A percentile compares a stretch with the other conserved stretches of the same genome.
phyloP scores from a whole-genome alignment of 257 asterid species.

The Solanum dulcamara region DNA sequence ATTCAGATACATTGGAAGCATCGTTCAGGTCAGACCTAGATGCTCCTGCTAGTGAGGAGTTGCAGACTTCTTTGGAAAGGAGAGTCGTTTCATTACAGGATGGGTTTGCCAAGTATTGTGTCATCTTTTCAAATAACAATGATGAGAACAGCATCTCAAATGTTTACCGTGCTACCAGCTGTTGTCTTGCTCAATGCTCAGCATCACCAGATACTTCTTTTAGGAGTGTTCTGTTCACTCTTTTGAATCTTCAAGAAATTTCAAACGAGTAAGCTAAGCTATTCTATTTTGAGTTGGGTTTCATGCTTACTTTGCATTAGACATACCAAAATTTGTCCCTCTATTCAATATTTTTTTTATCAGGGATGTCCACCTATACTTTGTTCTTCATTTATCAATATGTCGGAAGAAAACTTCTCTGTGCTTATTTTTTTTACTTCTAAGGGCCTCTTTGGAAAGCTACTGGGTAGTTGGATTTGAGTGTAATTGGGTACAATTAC shows the following conservation, averaged over 20 bases:
- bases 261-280: conserved; percentile 47
- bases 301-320: neutral
- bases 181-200: conserved; percentile 32
- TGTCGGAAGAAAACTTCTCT: too few species aligned
- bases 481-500: too few species aligned
- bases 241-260: conserved; percentile 44
- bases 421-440: too few species aligned
- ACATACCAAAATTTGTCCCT: too few species aligned
- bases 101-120: conserved; percentile 22
- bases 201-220: conserved; percentile 31
- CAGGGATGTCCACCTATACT: too few species aligned
- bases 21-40: conserved; percentile 11
- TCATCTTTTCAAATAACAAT: conserved; percentile 32
- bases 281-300: neutral
- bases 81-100: neutral
- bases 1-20: conserved; percentile 13
- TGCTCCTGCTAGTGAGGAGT: conserved; percentile 17
- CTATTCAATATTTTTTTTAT: too few species aligned
- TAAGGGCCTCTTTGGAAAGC: too few species aligned
- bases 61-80: conserved; percentile 9
- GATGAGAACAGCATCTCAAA: conserved; percentile 44
- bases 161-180: conserved; percentile 28
- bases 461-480: too few species aligned
- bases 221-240: conserved; percentile 25
- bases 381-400: too few species aligned